These are phyloP conservation scores for Takashimella tepidaria DNA, from an alignment of 1,284 basidiomycete species.

Conservation along the genomic window DNA sequence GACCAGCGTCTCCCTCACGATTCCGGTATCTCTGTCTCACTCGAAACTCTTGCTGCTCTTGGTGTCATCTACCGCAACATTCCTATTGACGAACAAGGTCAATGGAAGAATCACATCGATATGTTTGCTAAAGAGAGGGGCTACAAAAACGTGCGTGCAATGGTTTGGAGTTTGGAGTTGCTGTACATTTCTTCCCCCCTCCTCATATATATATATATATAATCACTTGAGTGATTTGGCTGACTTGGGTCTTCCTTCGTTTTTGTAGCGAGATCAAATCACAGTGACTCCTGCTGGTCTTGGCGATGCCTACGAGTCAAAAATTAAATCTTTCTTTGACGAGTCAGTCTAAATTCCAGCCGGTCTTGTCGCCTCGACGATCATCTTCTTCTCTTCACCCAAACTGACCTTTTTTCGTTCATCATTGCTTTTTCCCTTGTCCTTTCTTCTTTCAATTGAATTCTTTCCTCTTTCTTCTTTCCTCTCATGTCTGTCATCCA, in stretches of 20 bases:
- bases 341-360: conserved; percentile 64
- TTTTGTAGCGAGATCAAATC: conserved; percentile 62
- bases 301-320: conserved; percentile 70
- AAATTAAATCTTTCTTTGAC: conserved; percentile 72
- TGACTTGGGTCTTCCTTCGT: neutral
- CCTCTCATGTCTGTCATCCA: too few relatives aligned
- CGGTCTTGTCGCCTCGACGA: too few relatives aligned
- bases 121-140: conserved; percentile 59
- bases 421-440: too few relatives aligned
- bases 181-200: too few relatives aligned
- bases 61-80: conserved; percentile 62
- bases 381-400: neutral
- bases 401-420: conserved; percentile 9
- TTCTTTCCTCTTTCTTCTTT: too few relatives aligned
- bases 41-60: conserved; percentile 53
- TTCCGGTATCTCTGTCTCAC: conserved; percentile 55
- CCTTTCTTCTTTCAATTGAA: too few relatives aligned
- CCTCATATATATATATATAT: too few relatives aligned
- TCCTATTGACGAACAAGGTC: conserved; percentile 53
- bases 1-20: conserved; percentile 74
- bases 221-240: neutral
- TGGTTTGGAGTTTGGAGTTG: too few relatives aligned
- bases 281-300: conserved; percentile 67
- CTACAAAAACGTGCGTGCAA: conserved; percentile 61
- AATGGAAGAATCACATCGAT: conserved; percentile 54